These are phyloP conservation scores for Aspergillus biplanus DNA, from an alignment of 495 filamentous ascomycete genomes.

Conservation along the genomic window DNA sequence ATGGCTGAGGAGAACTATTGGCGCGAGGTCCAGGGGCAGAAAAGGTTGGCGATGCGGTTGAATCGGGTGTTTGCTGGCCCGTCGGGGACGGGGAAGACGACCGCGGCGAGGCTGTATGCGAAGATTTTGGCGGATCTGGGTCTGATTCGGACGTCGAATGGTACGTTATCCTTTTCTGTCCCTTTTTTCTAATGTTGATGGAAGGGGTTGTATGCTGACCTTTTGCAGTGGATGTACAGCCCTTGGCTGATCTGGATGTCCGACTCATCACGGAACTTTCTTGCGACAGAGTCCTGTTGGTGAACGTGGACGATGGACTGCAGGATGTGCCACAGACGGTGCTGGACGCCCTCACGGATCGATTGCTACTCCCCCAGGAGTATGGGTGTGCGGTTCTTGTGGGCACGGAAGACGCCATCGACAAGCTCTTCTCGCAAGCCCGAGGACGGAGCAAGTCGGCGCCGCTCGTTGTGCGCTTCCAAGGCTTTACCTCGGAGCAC, in stretches of 20 bases:
- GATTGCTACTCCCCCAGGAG: constrained; percentile 4
- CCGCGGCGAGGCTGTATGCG: constrained; percentile 65
- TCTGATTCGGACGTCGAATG: constrained; percentile 11
- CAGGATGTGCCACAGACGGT: constrained; percentile 12
- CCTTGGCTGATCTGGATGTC: constrained; percentile 4
- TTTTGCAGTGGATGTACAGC: not conserved
- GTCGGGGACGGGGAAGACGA: constrained; percentile 62
- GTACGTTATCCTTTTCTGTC: constrained; percentile 10
- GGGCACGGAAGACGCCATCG: constrained; percentile 14
- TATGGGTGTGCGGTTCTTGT: constrained; percentile 22
- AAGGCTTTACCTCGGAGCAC: constrained; percentile 19
- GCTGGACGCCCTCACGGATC: constrained; percentile 15
- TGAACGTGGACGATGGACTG: constrained; percentile 15
- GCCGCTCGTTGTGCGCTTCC: constrained; percentile 21
- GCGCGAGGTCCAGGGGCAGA: constrained; percentile 24
- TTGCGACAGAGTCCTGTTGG: constrained; percentile 14
- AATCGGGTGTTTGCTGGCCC: constrained; percentile 26
- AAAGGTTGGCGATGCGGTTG: constrained; percentile 16
- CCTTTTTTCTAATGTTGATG: not conserved
- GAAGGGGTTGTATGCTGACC: not conserved
- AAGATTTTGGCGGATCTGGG: constrained; percentile 48
- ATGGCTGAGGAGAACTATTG: constrained; percentile 22
- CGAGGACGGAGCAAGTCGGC: not conserved
- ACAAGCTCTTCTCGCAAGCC: constrained; percentile 9
- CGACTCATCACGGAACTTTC: constrained; percentile 1